Evolutionary conservation across 2,329 filamentous ascomycete genomes (phyloP).

Genomic region (Aspergillus uvarum): DNA sequence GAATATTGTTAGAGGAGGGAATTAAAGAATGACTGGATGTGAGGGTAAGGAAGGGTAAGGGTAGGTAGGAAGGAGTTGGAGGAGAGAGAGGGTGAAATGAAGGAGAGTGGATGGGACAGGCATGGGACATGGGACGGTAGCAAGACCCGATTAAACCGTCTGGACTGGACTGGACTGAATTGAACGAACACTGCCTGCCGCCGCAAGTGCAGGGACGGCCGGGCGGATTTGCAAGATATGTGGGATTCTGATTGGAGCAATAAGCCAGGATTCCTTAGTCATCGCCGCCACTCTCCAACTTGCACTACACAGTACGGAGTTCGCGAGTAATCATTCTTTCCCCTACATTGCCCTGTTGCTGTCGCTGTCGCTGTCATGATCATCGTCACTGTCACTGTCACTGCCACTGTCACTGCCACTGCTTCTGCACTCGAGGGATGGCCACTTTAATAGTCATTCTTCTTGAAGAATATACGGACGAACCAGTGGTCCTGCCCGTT

Average conservation of each 20-base stretch:
- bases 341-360: neutral
- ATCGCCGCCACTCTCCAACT: constrained; percentile 3
- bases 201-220: neutral
- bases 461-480: neutral
- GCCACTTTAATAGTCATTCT: too few relatives aligned
- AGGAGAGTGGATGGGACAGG: too few relatives aligned
- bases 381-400: neutral
- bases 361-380: too few relatives aligned
- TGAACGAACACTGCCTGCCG: too few relatives aligned
- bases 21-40: constrained; percentile 6
- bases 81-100: neutral
- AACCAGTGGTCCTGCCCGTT: neutral
- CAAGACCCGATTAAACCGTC: too few relatives aligned
- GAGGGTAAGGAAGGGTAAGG: neutral
- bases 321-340: neutral
- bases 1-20: neutral
- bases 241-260: neutral
- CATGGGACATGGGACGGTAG: too few relatives aligned
- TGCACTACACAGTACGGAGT: neutral
- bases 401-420: neutral
- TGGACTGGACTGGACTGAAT: too few relatives aligned
- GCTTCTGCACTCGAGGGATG: neutral
- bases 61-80: neutral
- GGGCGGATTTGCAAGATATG: neutral
- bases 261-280: constrained; percentile 1